Base-by-base conservation (phyloP, 805 yeast species). In the Candida vartiovaarae region DNA sequence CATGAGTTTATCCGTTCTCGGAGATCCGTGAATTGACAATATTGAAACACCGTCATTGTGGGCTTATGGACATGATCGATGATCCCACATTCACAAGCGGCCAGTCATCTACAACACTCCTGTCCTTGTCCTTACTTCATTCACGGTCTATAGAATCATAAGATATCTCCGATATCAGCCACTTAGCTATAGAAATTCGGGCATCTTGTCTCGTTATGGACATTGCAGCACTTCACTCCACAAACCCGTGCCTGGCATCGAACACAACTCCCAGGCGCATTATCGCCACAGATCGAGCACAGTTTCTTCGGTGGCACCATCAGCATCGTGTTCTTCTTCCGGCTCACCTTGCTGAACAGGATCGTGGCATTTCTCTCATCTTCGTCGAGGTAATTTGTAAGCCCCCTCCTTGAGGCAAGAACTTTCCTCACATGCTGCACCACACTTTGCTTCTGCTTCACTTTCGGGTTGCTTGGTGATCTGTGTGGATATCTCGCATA, bases 201-300 rank as follows among this genome's bases (percentile, higher is more conserved):
- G 48, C 76, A 71, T 43, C 76, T 58, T 1, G 74, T 68, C 49
- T 71, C 75, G 36, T 65, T 62, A 44, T 71, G 76, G 10, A 70
- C 62, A 24, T 43, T 44, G 29, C 61, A 59, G 43, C 76, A 71
- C 41, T 63, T 65, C 6, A 69, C 66, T 45, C 66, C 56, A 48
- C 76, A 71, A 5, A 68, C 66, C 31, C 76, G 51, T 3, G 68
- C 52, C n/a, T 60, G 55, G 51, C 76, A 71, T 37, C 63, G 61
- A 5, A 66, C 62, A 52, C 76, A 71, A 26, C 63, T 51, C 11
- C 68, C 65, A 34, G 62, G 70, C 34, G 71, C 60, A 6, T 65
- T 60, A 39, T 68, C 69, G 2, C 76, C 76, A 56, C 76, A 71
- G 6, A 71, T 69, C 0, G 73, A 63, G 43, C 76, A 71, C 8